Evolutionary conservation across 2,329 filamentous ascomycete species (phyloP).

Genomic region (Epichloe hybrida): DNA sequence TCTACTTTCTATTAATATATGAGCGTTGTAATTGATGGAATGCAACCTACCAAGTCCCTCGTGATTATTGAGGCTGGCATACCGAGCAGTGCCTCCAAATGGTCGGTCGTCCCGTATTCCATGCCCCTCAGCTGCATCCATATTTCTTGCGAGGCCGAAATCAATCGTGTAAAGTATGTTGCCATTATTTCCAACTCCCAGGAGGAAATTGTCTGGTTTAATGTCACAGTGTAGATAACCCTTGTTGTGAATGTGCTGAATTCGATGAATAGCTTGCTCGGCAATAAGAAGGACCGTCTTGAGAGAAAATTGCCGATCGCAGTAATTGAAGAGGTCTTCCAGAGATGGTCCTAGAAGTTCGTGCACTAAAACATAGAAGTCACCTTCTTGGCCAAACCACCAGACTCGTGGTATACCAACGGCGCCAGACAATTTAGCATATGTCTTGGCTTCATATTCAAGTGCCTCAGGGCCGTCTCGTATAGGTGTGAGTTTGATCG

Average conservation of each 20-base stretch:
- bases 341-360: slow-evolving; percentile 90
- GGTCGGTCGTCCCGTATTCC: not conserved
- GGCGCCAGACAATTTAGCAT: slow-evolving; percentile 78
- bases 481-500: slow-evolving; percentile 98
- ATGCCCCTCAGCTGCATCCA: not conserved
- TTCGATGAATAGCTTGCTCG: slow-evolving; percentile 95
- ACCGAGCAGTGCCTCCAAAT: not conserved
- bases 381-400: slow-evolving; percentile 98
- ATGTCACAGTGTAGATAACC: slow-evolving; percentile 99
- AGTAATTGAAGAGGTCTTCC: slow-evolving; percentile 99
- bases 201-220: slow-evolving; percentile 99
- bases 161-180: slow-evolving; percentile 99
- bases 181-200: slow-evolving; percentile 96
- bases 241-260: slow-evolving; percentile 99
- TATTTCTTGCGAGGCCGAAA: slow-evolving; percentile 64
- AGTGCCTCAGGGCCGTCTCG: slow-evolving; percentile 98
- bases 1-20: not conserved
- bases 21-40: not conserved
- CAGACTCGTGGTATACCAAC: slow-evolving; percentile 96
- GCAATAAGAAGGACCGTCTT: slow-evolving; percentile 95
- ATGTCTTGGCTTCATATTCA: slow-evolving; percentile 94
- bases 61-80: slow-evolving; percentile 2
- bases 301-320: slow-evolving; percentile 97
- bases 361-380: slow-evolving; percentile 99
- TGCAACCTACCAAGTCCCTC: not conserved